Conservation (phyloP, 345 rosid genomes). For the Ceriops tagal region DNA sequence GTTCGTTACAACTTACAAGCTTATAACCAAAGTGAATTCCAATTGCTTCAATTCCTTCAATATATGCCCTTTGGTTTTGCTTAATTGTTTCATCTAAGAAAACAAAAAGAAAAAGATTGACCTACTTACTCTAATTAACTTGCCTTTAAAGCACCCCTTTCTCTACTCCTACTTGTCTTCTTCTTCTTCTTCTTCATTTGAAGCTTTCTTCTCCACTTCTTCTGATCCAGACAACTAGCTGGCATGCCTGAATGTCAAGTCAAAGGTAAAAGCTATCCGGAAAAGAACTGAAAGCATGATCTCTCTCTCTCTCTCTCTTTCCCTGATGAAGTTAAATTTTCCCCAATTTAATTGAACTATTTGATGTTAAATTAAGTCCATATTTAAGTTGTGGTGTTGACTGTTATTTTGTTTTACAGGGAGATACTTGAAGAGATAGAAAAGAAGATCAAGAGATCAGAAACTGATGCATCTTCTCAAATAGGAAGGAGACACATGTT, state of each 20-base stretch:
- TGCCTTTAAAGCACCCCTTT: conserved; percentile 34
- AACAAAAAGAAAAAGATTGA: conserved; percentile 17
- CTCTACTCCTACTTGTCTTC: conserved; percentile 7
- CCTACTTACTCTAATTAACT: conserved; percentile 32
- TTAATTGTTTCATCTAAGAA: conserved; percentile 1
- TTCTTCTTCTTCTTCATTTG: conserved; percentile 25
- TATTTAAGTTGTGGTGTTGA: too few species aligned
- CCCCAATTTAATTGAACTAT: too few species aligned
- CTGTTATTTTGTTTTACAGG: conserved; percentile 15
- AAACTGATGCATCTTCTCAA: conserved; percentile 25
- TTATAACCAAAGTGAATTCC: not conserved
- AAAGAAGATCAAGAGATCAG: conserved; percentile 48
- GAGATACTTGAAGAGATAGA: conserved; percentile 47
- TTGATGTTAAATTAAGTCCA: too few species aligned
- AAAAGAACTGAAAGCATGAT: not conserved
- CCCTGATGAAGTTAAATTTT: not conserved
- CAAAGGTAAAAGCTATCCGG: conserved; percentile 36
- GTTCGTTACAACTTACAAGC: not conserved
- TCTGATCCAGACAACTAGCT: conserved; percentile 18
- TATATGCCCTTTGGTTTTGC: not conserved
- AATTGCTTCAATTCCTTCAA: conserved; percentile 8
- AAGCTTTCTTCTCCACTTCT: conserved; percentile 20
- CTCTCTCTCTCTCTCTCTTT: conserved; percentile 1
- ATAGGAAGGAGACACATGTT: conserved; percentile 48
- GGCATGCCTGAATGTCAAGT: conserved; percentile 61